These are phyloP conservation scores for Gremmenia infestans DNA, from an alignment of 2,329 filamentous ascomycete genomes.

Conservation along the genomic window DNA sequence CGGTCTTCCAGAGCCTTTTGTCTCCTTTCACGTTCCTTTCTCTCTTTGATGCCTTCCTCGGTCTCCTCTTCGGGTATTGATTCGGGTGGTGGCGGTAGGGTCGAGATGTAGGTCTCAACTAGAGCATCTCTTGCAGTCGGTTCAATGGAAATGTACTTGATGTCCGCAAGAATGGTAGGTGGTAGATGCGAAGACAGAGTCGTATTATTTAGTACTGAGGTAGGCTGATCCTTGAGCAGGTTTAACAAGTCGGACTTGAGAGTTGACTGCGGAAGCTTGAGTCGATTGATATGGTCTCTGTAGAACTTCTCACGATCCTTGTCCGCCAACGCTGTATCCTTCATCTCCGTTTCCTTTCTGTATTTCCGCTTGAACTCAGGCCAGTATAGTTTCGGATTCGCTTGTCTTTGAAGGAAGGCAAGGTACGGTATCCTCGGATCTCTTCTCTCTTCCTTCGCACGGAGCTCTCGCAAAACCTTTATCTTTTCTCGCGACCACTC, in stretches of 20 bases:
- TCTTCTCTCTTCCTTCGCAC: conserved; percentile 70
- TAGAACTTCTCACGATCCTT: conserved; percentile 78
- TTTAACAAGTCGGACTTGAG: conserved; percentile 65
- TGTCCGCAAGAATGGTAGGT: conserved; percentile 55
- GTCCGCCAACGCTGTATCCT: conserved; percentile 63
- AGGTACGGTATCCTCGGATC: conserved; percentile 83
- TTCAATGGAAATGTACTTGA: conserved; percentile 65
- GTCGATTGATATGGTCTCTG: conserved; percentile 63
- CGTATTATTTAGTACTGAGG: conserved; percentile 53
- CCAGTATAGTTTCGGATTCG: conserved; percentile 93
- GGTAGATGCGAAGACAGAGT: conserved; percentile 56
- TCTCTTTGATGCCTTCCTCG: conserved; percentile 46
- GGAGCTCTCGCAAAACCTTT: conserved; percentile 63
- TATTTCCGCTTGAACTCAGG: conserved; percentile 92
- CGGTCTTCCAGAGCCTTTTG: conserved; percentile 64
- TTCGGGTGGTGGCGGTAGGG: conserved; percentile 54
- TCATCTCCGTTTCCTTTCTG: conserved; percentile 76
- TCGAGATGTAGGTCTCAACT: conserved; percentile 61
- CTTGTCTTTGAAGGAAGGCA: conserved; percentile 72
- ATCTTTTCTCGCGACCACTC: conserved; percentile 79
- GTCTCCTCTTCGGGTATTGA: conserved; percentile 42
- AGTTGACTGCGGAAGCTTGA: conserved; percentile 60
- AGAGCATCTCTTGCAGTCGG: conserved; percentile 56
- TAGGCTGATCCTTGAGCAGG: conserved; percentile 58
- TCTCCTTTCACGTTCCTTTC: conserved; percentile 51